Conservation (phyloP, 345 rosid species). For the Dovyalis caffra region DNA sequence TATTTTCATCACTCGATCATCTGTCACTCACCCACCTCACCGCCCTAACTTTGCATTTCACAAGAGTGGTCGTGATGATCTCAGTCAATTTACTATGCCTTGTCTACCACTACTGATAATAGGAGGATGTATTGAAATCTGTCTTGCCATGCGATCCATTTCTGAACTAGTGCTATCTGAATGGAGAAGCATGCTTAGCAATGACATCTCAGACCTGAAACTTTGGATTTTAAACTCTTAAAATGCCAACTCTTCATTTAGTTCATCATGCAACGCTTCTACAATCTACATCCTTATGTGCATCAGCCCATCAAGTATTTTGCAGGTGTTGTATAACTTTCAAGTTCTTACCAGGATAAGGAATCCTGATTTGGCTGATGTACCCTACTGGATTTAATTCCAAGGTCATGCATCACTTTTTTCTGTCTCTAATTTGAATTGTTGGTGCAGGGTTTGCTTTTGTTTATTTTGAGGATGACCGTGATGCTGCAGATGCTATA, state of each 20-base stretch:
- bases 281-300: slow-evolving; percentile 67
- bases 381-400: slow-evolving; percentile 22
- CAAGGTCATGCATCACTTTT: background rate
- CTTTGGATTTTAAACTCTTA: slow-evolving; percentile 50
- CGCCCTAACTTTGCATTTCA: slow-evolving; percentile 40
- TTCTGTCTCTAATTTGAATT: slow-evolving; percentile 19
- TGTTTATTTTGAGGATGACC: slow-evolving; percentile 84
- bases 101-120: slow-evolving; percentile 49
- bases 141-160: slow-evolving; percentile 62
- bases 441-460: slow-evolving; percentile 75
- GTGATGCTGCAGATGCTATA: slow-evolving; percentile 84
- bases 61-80: slow-evolving; percentile 49
- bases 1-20: slow-evolving; percentile 52
- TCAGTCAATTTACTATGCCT: slow-evolving; percentile 47
- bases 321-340: slow-evolving; percentile 75
- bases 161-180: slow-evolving; percentile 65
- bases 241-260: slow-evolving; percentile 61
- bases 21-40: slow-evolving; percentile 54
- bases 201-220: slow-evolving; percentile 67
- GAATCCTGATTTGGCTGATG: slow-evolving; percentile 40
- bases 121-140: slow-evolving; percentile 62
- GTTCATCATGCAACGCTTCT: slow-evolving; percentile 76
- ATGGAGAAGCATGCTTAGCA: slow-evolving; percentile 66
- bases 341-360: slow-evolving; percentile 34
- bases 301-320: slow-evolving; percentile 64